Percentiles rank a stretch among this genome's conserved stretches.
These are phyloP conservation scores for Magnaporthiopsis poae DNA, from an alignment of 2,329 filamentous ascomycete genomes.

Conservation along the genomic window DNA sequence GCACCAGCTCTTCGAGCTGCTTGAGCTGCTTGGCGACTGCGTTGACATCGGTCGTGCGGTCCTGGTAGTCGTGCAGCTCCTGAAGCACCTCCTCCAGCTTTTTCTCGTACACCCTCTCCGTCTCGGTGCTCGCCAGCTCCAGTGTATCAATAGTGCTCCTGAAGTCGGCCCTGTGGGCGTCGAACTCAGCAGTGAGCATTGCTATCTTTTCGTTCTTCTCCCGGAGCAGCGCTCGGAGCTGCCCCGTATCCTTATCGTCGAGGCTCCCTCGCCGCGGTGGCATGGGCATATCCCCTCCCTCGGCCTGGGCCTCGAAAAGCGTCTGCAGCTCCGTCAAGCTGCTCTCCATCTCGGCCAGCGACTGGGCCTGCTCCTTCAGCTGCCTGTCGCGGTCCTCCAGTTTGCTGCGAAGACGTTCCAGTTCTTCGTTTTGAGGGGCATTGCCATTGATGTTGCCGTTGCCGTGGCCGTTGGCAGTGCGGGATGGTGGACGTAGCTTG, in stretches of 20 bases:
- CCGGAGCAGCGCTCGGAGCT: conserved; percentile 70
- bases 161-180: conserved; percentile 89
- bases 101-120: conserved; percentile 89
- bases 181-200: conserved; percentile 86
- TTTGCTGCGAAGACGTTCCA: conserved; percentile 61
- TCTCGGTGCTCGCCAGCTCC: conserved; percentile 90
- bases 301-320: conserved; percentile 53
- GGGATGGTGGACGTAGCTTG: conserved; percentile 43
- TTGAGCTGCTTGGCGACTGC: conserved; percentile 84
- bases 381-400: conserved; percentile 78
- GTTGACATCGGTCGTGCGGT: conserved; percentile 79
- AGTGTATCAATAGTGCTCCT: conserved; percentile 92
- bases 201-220: conserved; percentile 97
- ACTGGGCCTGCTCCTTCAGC: conserved; percentile 75
- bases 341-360: conserved; percentile 79
- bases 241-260: conserved; percentile 62
- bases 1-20: conserved; percentile 89
- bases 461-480: conserved; percentile 24
- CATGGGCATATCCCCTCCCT: conserved; percentile 14
- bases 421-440: conserved; percentile 53
- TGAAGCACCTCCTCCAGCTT: conserved; percentile 77
- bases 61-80: conserved; percentile 73
- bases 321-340: conserved; percentile 68
- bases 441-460: conserved; percentile 23
- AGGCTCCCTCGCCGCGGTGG: conserved; percentile 34